Base-by-base conservation (phyloP, 257 asterid genomes). In the Jaltomata sinuosa region DNA sequence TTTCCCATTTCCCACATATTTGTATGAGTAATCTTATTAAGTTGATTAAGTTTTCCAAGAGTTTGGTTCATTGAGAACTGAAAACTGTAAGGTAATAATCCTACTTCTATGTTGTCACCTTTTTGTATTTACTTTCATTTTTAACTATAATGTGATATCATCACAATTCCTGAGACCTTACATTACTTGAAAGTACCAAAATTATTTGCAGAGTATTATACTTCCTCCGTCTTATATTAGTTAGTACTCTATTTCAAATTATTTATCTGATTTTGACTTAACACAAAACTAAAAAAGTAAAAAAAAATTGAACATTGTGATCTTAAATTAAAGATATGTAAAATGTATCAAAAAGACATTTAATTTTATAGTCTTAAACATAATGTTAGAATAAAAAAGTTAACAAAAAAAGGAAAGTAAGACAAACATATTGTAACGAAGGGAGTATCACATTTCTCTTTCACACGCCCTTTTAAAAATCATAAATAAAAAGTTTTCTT, bases 1-100 rank as follows among this genome's bases (percentile, higher is more conserved):
- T 77, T 49, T 77, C 81, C 81, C 42, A 77, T 77, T 77, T 77
- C 59, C 62, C 81, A 49, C 62, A 77, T 22, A 74, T 74, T 49
- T 77, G 27, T 29, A 38, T n/a, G 8, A 9, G 18, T 9, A 68
- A 76, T 45, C 61, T 25, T 47, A 50, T 7, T 72, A 14, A 45
- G 40, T 76, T 76, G 16, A 47, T 49, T 49, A 49, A 76, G 25
- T 77, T 77, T 77, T 77, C 45, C 25, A 77, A 27, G 81, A 49
- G 42, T 49, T n/a, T 77, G 45, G 81, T 71, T 71, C 49, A 71
- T 71, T 38, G 79, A 36, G 10, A 71, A 38, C 32, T 38, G 79
- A 71, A 38, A 40, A 38, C 21, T 71, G 79, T 38, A 21, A 11
- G 79, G 32, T 76, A 16, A 22, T 45, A 47, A 47, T 45, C 62